phyloP scores from a whole-genome alignment of 2,329 filamentous ascomycete species.

The Nemania abortiva region DNA sequence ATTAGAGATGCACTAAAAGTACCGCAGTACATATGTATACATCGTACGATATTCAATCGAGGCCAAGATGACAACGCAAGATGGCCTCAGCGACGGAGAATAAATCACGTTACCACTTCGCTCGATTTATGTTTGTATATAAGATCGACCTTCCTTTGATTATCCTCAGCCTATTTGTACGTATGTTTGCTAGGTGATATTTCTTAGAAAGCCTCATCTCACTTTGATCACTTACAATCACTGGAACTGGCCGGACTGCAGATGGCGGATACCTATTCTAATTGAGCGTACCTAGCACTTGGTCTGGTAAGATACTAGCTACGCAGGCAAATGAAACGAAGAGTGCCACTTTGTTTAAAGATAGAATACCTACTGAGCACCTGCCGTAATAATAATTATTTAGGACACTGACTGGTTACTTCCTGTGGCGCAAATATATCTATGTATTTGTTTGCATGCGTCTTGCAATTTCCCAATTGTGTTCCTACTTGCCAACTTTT shows the following conservation, averaged over 20 bases:
- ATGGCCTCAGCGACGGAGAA: not conserved
- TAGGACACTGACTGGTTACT: not conserved
- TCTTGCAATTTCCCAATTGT: slow-evolving; percentile 25
- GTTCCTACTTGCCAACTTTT: slow-evolving; percentile 17
- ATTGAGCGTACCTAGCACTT: not conserved
- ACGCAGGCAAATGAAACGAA: not conserved
- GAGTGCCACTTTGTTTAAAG: not conserved
- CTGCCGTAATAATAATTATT: slow-evolving; percentile 1
- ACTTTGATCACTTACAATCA: not conserved
- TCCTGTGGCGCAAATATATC: slow-evolving; percentile 11
- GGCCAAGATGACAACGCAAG: slow-evolving; percentile 2
- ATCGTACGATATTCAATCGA: slow-evolving; percentile 17
- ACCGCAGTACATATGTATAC: slow-evolving; percentile 11
- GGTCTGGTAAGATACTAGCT: not conserved
- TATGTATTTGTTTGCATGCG: slow-evolving; percentile 22
- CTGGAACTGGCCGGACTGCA: not conserved
- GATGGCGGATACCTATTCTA: not conserved
- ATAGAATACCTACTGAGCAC: not conserved
- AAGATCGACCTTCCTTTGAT: not conserved
- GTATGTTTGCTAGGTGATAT: not conserved
- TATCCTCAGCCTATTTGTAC: not conserved
- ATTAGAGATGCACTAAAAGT: slow-evolving; percentile 6
- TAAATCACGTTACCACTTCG: not conserved
- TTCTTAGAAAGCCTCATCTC: slow-evolving; percentile 3
- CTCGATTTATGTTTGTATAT: slow-evolving; percentile 20